These are phyloP conservation scores for Asterophora parasitica DNA, from an alignment of 768 basidiomycete genomes.

Conservation along the genomic window DNA sequence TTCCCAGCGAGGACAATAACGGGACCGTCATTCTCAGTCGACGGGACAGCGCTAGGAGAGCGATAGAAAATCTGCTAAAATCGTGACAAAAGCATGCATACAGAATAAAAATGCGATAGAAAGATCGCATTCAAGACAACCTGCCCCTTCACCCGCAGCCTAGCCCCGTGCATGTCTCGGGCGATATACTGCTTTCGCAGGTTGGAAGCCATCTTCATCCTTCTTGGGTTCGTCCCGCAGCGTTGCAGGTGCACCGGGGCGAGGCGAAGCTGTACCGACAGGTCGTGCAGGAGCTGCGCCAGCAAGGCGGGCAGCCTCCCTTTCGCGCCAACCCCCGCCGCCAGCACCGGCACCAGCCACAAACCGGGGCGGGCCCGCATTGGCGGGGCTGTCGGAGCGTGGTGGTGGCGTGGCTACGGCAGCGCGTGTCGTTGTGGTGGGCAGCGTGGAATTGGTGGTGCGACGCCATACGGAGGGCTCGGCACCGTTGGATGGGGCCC, in stretches of 20 bases:
- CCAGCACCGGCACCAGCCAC: slow-evolving; percentile 21
- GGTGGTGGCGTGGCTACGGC: slow-evolving; percentile 33
- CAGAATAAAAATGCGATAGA: neutral
- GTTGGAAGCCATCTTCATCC: slow-evolving; percentile 72
- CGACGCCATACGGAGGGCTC: slow-evolving; percentile 29
- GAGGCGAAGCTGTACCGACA: slow-evolving; percentile 23
- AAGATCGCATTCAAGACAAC: neutral
- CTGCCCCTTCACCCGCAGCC: no score
- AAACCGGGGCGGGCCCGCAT: slow-evolving; percentile 35
- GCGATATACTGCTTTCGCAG: slow-evolving; percentile 34
- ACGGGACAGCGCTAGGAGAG: neutral
- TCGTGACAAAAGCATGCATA: neutral
- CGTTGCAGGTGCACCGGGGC: slow-evolving; percentile 34
- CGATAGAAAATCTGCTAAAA: neutral
- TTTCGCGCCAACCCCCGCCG: slow-evolving; percentile 24
- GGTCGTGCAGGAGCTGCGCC: slow-evolving; percentile 16
- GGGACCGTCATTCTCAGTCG: no score
- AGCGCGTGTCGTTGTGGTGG: slow-evolving; percentile 21
- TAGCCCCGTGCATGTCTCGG: slow-evolving; percentile 25
- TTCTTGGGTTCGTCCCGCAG: slow-evolving; percentile 39
- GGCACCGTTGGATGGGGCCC: slow-evolving; percentile 22
- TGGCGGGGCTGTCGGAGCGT: slow-evolving; percentile 52
- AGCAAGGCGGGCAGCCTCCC: slow-evolving; percentile 17
- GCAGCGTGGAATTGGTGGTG: slow-evolving; percentile 23
- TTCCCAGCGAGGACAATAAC: no score